Percentiles rank a stretch among this genome's conserved stretches.
Evolutionary conservation across 2,329 filamentous ascomycete species (phyloP).

Genomic region (Clarireedia sp.): DNA sequence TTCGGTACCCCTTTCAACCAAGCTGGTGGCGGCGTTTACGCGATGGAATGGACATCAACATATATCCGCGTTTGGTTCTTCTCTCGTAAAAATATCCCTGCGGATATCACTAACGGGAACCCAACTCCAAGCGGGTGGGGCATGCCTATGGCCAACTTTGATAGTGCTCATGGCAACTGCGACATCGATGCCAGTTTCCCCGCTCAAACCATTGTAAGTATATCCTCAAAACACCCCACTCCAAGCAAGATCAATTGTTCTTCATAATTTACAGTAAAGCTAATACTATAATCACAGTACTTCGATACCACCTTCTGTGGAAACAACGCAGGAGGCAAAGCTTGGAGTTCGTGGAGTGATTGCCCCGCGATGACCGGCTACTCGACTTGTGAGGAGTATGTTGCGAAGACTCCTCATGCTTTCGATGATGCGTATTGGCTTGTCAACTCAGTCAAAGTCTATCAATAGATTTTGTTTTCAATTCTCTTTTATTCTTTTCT

Average conservation of each 20-base stretch:
- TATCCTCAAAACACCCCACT: neutral
- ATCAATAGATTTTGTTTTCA: slow-evolving; percentile 28
- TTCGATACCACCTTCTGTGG: slow-evolving; percentile 84
- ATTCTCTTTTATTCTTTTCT: neutral
- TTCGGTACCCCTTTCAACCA: slow-evolving; percentile 23
- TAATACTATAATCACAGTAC: slow-evolving; percentile 10
- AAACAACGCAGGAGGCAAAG: slow-evolving; percentile 64
- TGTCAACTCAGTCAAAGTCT: slow-evolving; percentile 64
- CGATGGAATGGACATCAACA: slow-evolving; percentile 47
- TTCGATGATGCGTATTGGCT: slow-evolving; percentile 73
- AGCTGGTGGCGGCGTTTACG: slow-evolving; percentile 41
- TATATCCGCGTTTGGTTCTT: slow-evolving; percentile 45
- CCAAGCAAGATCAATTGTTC: neutral
- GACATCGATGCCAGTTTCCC: slow-evolving; percentile 63
- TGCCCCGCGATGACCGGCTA: slow-evolving; percentile 50
- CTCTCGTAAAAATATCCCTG: slow-evolving; percentile 62
- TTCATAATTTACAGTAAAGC: neutral
- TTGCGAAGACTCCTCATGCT: slow-evolving; percentile 58
- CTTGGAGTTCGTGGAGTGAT: slow-evolving; percentile 33
- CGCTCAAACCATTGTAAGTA: slow-evolving; percentile 58
- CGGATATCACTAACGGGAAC: slow-evolving; percentile 49
- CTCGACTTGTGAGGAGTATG: slow-evolving; percentile 66
- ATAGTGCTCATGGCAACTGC: slow-evolving; percentile 48
- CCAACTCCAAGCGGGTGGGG: slow-evolving; percentile 64
- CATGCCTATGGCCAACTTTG: slow-evolving; percentile 51